A percentile compares a stretch with the other conserved stretches of the same genome.
phyloP scores from a whole-genome alignment of 2,329 filamentous ascomycete species.

The Trichoderma harzianum region DNA sequence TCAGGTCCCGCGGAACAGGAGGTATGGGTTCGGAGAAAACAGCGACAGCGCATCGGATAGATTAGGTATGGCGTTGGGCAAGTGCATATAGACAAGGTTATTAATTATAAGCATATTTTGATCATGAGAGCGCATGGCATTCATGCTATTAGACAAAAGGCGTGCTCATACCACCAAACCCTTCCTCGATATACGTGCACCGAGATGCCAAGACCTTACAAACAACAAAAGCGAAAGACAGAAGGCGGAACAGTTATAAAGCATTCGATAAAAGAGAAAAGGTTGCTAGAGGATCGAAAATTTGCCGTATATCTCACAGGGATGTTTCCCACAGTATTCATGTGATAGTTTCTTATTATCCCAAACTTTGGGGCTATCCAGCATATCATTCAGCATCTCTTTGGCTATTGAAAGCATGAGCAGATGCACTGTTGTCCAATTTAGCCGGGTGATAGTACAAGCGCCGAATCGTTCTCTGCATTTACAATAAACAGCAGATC shows the following conservation, averaged over 20 bases:
- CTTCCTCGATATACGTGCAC: background rate
- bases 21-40: constrained; percentile 45
- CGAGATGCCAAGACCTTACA: background rate
- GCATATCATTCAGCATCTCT: background rate
- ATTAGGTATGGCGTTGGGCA: background rate
- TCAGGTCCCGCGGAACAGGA: constrained; percentile 27
- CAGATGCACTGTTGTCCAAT: background rate
- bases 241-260: background rate
- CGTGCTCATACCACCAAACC: background rate
- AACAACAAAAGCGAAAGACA: background rate
- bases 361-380: background rate
- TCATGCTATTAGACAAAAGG: background rate
- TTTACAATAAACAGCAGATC: background rate
- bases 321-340: background rate
- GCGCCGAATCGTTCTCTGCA: background rate
- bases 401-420: background rate
- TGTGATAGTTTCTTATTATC: background rate
- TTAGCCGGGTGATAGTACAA: background rate
- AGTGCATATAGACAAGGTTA: too few species aligned
- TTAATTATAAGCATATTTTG: background rate
- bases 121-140: background rate
- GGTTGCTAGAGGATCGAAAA: background rate
- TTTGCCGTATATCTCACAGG: background rate
- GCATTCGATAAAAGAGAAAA: background rate
- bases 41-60: constrained; percentile 27